Evolutionary conservation across 306 rosid species (phyloP), one percentile per base, ranked within the genome.

Genomic region (Castanea mollissima): DNA sequence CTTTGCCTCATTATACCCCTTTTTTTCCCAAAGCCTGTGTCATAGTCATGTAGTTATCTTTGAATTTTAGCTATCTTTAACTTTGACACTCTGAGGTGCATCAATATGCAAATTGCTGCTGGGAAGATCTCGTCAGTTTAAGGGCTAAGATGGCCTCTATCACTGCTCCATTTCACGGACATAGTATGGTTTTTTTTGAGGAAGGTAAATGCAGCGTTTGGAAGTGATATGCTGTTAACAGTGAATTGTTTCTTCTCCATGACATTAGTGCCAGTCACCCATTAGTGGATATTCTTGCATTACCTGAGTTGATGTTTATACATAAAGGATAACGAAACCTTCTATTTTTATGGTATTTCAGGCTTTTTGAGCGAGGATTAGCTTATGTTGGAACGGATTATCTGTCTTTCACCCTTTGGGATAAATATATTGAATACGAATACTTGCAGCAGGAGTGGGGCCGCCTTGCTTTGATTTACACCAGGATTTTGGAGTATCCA

Each of bases 121-220:
- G 96, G 81, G 98, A 93, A 90, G 96, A 91, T 93, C 92, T 90
- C 98, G 78, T 89, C 92, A 91, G 90, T 94, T 95, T 93, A 93
- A 91, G 85, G 95, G 93, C 92, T 91, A 89, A 91, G 93, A 92
- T 92, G 99, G 91, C 97, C 99, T 92, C 96, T 92, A 83, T 90
- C 97, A 85, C 93, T 92, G 92, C 97, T 89, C 91, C 94, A 82
- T 90, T 91, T 91, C 95, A 85, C 93, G 86, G 99, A 89, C 97
- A 90, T 90, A 84, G 90, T 91, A 87, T 93, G 99, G 81, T 90
- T 83, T 87, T 34, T 84, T 83, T 90, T 86, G 91, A 90, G 99
- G 99, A 96, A 96, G 99, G 98, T 96, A 96, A 91, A 90, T 90
- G 94, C 94, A 96, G 99, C 90, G 90, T 85, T 92, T 87, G 93